Percentiles rank a stretch among this genome's conserved stretches.
Evolutionary conservation across 2,329 filamentous ascomycete species (phyloP).

Genomic region (Chaetomium olivaceum): DNA sequence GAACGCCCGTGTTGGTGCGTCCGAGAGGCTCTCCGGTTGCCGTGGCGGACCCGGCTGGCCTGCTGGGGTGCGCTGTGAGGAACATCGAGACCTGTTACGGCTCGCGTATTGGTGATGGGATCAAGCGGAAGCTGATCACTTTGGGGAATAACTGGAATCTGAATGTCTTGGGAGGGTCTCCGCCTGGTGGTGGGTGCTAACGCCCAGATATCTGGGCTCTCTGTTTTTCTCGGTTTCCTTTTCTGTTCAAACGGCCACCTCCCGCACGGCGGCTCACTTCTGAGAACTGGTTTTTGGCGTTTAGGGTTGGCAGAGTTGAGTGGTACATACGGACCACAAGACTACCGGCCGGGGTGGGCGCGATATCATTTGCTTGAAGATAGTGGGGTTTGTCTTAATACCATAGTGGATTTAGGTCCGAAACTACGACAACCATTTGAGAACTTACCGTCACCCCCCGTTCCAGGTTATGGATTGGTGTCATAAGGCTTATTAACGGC

Average conservation of each 20-base stretch:
- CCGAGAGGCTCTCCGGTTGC: conserved; percentile 39
- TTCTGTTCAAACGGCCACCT: background rate
- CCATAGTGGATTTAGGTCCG: background rate
- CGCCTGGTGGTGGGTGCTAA: background rate
- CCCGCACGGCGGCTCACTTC: background rate
- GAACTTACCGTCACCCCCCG: background rate
- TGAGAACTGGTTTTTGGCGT: background rate
- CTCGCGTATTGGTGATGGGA: conserved; percentile 48
- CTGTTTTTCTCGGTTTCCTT: background rate
- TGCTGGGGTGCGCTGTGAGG: conserved; percentile 45
- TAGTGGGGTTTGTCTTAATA: background rate
- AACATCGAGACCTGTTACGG: conserved; percentile 45
- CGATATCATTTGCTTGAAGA: background rate
- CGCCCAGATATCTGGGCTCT: background rate
- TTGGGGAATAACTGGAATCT: conserved; percentile 45
- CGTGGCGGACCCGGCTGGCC: conserved; percentile 42
- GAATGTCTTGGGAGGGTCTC: conserved; percentile 30
- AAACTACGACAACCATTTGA: background rate
- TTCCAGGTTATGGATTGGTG: background rate
- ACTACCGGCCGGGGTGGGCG: background rate
- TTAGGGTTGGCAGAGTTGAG: background rate
- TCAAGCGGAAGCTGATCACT: conserved; percentile 46
- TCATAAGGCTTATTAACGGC: background rate
- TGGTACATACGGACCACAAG: background rate
- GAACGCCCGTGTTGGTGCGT: conserved; percentile 41